Evolutionary conservation across 148 eudicot genomes (phyloP).

Genomic region (Camellia japonica): DNA sequence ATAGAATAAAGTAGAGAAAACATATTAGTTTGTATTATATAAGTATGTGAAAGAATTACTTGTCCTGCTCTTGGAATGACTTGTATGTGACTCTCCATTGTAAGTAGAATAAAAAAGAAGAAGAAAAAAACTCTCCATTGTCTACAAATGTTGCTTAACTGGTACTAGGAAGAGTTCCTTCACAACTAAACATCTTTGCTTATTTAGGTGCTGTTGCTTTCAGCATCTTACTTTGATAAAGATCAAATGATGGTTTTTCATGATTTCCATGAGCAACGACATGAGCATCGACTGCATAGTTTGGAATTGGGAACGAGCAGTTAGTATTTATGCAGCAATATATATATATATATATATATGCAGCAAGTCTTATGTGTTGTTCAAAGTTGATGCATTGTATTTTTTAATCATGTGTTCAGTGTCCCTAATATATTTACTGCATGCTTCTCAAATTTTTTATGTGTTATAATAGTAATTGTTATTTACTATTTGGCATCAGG

Average conservation of each 20-base stretch:
- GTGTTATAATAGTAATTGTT: slow-evolving; percentile 1
- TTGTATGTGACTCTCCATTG: not conserved
- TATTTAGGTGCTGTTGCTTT: not conserved
- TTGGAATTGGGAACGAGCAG: not conserved
- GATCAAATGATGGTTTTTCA: not conserved
- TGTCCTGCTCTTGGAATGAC: not conserved
- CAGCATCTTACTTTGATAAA: not conserved
- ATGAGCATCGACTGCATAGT: not conserved
- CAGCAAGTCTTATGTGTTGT: not conserved
- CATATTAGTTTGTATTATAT: not conserved
- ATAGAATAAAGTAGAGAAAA: not conserved
- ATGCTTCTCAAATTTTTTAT: not conserved
- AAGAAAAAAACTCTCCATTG: not conserved
- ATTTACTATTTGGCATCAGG: slow-evolving; percentile 39
- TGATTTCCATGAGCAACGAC: not conserved
- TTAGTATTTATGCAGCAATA: not conserved
- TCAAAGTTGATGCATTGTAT: not conserved
- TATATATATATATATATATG: not conserved
- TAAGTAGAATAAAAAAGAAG: not conserved
- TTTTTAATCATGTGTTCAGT: not conserved
- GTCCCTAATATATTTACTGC: not conserved
- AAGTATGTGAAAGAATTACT: not conserved
- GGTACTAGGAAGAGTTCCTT: not conserved
- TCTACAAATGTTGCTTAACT: not conserved
- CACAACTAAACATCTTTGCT: not conserved